These are phyloP conservation scores for Phialocephala sp. DNA, from an alignment of 2,329 filamentous ascomycete species.

Conservation along the genomic window DNA sequence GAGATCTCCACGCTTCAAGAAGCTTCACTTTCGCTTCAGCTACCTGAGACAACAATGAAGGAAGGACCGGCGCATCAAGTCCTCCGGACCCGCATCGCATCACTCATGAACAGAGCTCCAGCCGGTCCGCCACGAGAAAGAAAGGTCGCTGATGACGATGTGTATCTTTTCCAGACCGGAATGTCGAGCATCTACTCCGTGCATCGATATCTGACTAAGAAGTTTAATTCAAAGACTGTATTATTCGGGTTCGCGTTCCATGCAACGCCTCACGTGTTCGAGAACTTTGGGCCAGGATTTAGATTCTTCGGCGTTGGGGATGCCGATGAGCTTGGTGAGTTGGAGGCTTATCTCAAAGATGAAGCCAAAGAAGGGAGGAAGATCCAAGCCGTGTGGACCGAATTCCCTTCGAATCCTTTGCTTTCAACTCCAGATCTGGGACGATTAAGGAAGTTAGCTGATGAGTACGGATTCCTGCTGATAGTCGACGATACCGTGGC, in stretches of 20 bases:
- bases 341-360: slow-evolving; percentile 52
- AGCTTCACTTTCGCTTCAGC: slow-evolving; percentile 29
- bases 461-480: slow-evolving; percentile 42
- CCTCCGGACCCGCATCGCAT: slow-evolving; percentile 49
- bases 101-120: slow-evolving; percentile 50
- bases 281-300: slow-evolving; percentile 49
- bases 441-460: slow-evolving; percentile 48
- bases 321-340: slow-evolving; percentile 47
- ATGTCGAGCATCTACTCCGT: slow-evolving; percentile 58
- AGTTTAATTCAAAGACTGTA: slow-evolving; percentile 46
- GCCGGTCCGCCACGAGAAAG: slow-evolving; percentile 17
- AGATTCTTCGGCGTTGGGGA: slow-evolving; percentile 56
- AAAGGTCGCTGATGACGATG: slow-evolving; percentile 46
- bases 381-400: slow-evolving; percentile 55
- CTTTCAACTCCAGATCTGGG: slow-evolving; percentile 49
- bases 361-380: slow-evolving; percentile 41
- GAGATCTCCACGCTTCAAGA: slow-evolving; percentile 45
- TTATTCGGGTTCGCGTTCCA: slow-evolving; percentile 59
- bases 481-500: slow-evolving; percentile 47
- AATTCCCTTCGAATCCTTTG: slow-evolving; percentile 57
- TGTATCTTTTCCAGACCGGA: slow-evolving; percentile 59
- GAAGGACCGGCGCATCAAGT: slow-evolving; percentile 44
- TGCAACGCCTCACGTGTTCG: slow-evolving; percentile 54
- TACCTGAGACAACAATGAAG: slow-evolving; percentile 47
- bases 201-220: slow-evolving; percentile 47